A percentile compares a stretch with the other conserved stretches of the same genome.
Evolutionary conservation across 2,329 filamentous ascomycete genomes (phyloP).

Genomic region (Didymella arachidicola): DNA sequence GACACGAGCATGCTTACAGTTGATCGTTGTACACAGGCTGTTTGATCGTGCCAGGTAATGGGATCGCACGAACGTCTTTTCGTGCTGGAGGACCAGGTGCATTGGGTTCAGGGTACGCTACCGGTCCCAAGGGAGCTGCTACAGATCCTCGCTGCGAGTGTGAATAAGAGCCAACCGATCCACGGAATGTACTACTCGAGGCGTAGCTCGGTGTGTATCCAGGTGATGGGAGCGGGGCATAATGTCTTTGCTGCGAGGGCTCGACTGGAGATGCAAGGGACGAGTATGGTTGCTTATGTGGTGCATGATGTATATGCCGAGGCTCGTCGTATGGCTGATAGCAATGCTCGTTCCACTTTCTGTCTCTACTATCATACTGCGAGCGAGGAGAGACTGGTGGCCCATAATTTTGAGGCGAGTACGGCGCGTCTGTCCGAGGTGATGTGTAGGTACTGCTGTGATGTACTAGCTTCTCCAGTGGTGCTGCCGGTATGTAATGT

Average conservation of each 20-base stretch:
- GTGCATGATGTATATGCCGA: conserved; percentile 38
- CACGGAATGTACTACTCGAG: conserved; percentile 50
- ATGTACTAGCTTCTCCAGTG: conserved; percentile 48
- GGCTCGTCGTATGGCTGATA: conserved; percentile 47
- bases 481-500: conserved; percentile 40
- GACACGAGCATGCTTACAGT: conserved; percentile 44
- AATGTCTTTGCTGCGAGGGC: conserved; percentile 43
- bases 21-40: conserved; percentile 51
- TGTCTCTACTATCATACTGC: conserved; percentile 42
- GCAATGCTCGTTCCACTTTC: conserved; percentile 40
- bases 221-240: conserved; percentile 49
- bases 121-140: conserved; percentile 41
- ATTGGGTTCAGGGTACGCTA: conserved; percentile 45
- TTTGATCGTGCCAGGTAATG: conserved; percentile 49
- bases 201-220: conserved; percentile 52
- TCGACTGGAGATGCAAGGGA: conserved; percentile 50
- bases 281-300: conserved; percentile 45
- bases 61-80: conserved; percentile 41
- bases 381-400: conserved; percentile 50
- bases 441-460: conserved; percentile 51
- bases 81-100: conserved; percentile 40
- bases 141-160: conserved; percentile 49
- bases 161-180: conserved; percentile 48
- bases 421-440: conserved; percentile 50
- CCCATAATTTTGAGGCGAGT: conserved; percentile 51